phyloP scores from a whole-genome alignment of 148 eudicot species.

The Pharnaceum exiguum region DNA sequence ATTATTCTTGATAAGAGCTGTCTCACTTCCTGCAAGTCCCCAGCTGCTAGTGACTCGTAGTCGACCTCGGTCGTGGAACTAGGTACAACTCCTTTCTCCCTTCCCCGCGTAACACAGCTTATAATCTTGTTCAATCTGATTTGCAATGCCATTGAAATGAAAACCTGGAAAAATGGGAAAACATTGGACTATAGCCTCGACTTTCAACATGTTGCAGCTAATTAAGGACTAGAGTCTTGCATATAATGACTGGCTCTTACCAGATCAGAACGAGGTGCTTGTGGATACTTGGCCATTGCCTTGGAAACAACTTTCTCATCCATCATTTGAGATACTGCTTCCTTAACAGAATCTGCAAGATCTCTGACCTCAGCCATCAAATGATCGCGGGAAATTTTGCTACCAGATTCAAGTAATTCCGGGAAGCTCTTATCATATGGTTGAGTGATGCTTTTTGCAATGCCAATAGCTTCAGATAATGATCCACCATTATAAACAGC shows the following conservation, averaged over 20 bases:
- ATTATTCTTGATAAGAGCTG: slow-evolving; percentile 23
- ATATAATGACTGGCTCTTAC: neutral
- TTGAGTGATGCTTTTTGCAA: slow-evolving; percentile 26
- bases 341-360: slow-evolving; percentile 21
- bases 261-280: slow-evolving; percentile 25
- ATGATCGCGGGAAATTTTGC: neutral
- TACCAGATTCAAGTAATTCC: slow-evolving; percentile 12
- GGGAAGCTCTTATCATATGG: slow-evolving; percentile 22
- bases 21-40: slow-evolving; percentile 23
- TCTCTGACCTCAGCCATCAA: slow-evolving; percentile 18
- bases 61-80: slow-evolving; percentile 18
- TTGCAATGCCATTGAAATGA: slow-evolving; percentile 23
- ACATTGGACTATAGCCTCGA: neutral
- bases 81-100: slow-evolving; percentile 17
- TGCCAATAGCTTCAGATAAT: slow-evolving; percentile 23
- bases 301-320: slow-evolving; percentile 18
- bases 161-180: slow-evolving; percentile 14
- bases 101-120: slow-evolving; percentile 22
- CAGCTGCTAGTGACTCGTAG: slow-evolving; percentile 24
- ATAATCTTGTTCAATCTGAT: slow-evolving; percentile 18
- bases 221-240: neutral
- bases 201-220: neutral
- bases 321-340: slow-evolving; percentile 22
- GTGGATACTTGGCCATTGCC: slow-evolving; percentile 30
- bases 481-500: slow-evolving; percentile 25